Percentiles rank a stretch among this genome's conserved stretches.
phyloP scores from a whole-genome alignment of 2,329 filamentous ascomycete species.

The Chaetomium sp. region DNA sequence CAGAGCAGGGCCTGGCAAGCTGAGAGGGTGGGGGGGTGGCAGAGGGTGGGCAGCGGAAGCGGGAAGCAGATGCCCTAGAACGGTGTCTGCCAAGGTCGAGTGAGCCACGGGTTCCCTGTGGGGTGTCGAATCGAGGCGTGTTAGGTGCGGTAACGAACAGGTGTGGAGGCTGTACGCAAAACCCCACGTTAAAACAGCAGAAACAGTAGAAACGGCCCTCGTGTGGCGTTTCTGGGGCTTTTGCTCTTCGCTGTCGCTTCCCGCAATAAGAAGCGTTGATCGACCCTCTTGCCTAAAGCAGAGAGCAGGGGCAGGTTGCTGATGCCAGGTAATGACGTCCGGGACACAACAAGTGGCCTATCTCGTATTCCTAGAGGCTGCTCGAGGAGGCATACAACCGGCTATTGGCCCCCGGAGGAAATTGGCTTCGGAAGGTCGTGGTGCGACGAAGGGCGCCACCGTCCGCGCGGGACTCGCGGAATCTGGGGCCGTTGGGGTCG shows the following conservation, averaged over 20 bases:
- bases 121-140: slow-evolving; percentile 17
- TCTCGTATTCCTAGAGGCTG: slow-evolving; percentile 32
- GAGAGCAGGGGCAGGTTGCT: not conserved
- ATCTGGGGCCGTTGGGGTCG: slow-evolving; percentile 17
- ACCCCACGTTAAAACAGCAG: not conserved
- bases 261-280: slow-evolving; percentile 23
- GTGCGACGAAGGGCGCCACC: slow-evolving; percentile 26
- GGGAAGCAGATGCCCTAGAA: slow-evolving; percentile 8
- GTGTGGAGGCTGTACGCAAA: slow-evolving; percentile 7
- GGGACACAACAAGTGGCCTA: slow-evolving; percentile 26
- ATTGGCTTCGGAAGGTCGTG: slow-evolving; percentile 26
- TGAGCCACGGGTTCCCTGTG: slow-evolving; percentile 17
- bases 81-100: slow-evolving; percentile 1
- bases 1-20: slow-evolving; percentile 16
- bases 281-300: slow-evolving; percentile 9
- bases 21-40: slow-evolving; percentile 8
- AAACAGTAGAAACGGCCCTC: slow-evolving; percentile 12
- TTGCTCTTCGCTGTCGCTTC: slow-evolving; percentile 19
- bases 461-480: slow-evolving; percentile 21
- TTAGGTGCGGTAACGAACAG: slow-evolving; percentile 19
- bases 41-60: not conserved
- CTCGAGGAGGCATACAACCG: slow-evolving; percentile 13
- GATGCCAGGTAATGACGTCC: slow-evolving; percentile 23
- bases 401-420: slow-evolving; percentile 30
- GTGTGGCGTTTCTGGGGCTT: slow-evolving; percentile 7